A percentile compares a stretch with the other conserved stretches of the same genome.
These are phyloP conservation scores for Hygrocybe punicea DNA, from an alignment of 768 basidiomycete genomes.

Conservation along the genomic window DNA sequence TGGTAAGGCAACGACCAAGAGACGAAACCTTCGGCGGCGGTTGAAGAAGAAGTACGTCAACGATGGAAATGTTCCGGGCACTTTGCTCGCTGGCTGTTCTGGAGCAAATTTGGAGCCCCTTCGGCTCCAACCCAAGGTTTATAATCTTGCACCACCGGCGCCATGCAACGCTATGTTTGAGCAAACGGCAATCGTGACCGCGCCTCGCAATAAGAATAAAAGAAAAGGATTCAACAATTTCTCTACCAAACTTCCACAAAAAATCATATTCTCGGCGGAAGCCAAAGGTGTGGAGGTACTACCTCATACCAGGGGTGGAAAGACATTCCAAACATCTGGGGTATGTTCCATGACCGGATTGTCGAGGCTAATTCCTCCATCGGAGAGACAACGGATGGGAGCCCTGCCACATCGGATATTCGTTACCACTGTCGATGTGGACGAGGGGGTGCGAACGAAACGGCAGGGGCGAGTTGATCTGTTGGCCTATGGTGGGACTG, in stretches of 20 bases:
- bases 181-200: slow-evolving; percentile 43
- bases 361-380: slow-evolving; percentile 52
- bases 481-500: slow-evolving; percentile 1
- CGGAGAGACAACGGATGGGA: slow-evolving; percentile 50
- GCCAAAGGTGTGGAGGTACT: slow-evolving; percentile 6
- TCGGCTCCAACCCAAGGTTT: neutral
- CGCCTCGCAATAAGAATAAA: slow-evolving; percentile 72
- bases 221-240: slow-evolving; percentile 61
- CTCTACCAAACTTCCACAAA: slow-evolving; percentile 42
- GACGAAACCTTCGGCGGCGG: slow-evolving; percentile 56
- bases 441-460: slow-evolving; percentile 29
- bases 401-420: slow-evolving; percentile 59
- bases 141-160: neutral
- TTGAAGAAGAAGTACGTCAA: slow-evolving; percentile 36
- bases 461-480: slow-evolving; percentile 33
- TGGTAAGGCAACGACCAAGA: slow-evolving; percentile 56
- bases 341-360: neutral
- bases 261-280: slow-evolving; percentile 48
- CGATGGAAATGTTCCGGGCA: neutral
- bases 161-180: slow-evolving; percentile 2
- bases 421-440: slow-evolving; percentile 69
- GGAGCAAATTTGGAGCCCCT: neutral
- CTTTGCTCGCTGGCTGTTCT: neutral
- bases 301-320: neutral
- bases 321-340: too few relatives aligned